Percentiles rank a stretch among this genome's conserved stretches.
Evolutionary conservation across 2,329 filamentous ascomycete species (phyloP).

Genomic region (Eurotiales sp.): DNA sequence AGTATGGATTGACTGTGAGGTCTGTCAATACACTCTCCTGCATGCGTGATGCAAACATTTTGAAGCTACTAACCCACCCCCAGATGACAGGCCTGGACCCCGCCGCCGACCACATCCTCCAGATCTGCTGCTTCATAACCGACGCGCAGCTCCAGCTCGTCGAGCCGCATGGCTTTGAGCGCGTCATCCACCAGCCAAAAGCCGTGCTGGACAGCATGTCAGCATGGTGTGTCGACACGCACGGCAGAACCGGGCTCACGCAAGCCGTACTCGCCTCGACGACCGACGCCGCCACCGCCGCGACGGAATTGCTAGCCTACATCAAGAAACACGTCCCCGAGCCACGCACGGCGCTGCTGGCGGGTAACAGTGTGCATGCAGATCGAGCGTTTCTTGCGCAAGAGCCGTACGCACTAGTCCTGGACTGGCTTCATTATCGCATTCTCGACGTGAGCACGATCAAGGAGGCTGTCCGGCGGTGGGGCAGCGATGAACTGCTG

Average conservation of each 20-base stretch:
- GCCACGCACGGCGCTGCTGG: constrained; percentile 66
- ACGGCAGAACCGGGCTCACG: constrained; percentile 77
- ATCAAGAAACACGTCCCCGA: constrained; percentile 69
- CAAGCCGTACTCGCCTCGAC: constrained; percentile 69
- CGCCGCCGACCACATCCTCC: constrained; percentile 77
- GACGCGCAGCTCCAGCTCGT: constrained; percentile 72
- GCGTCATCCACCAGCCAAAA: constrained; percentile 69
- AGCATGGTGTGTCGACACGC: constrained; percentile 81
- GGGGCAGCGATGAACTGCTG: constrained; percentile 63
- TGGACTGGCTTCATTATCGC: constrained; percentile 79
- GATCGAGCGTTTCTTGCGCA: constrained; percentile 77
- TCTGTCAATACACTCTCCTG: too few relatives aligned
- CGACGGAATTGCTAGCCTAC: constrained; percentile 70
- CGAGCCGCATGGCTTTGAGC: constrained; percentile 74
- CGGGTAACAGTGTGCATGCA: constrained; percentile 90
- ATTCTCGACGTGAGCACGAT: constrained; percentile 88
- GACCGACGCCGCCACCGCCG: constrained; percentile 68
- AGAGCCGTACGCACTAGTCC: constrained; percentile 68
- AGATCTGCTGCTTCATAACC: constrained; percentile 89
- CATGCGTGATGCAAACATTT: too few relatives aligned
- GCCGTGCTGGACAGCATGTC: constrained; percentile 74
- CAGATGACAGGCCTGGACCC: constrained; percentile 90
- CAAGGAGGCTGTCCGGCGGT: constrained; percentile 84
- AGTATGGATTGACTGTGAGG: constrained; percentile 83
- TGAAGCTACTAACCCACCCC: constrained; percentile 10